Percentiles rank a stretch among this genome's conserved stretches.
Conservation (phyloP, 1,284 basidiomycete genomes). For the Porogramme epimiltina region DNA sequence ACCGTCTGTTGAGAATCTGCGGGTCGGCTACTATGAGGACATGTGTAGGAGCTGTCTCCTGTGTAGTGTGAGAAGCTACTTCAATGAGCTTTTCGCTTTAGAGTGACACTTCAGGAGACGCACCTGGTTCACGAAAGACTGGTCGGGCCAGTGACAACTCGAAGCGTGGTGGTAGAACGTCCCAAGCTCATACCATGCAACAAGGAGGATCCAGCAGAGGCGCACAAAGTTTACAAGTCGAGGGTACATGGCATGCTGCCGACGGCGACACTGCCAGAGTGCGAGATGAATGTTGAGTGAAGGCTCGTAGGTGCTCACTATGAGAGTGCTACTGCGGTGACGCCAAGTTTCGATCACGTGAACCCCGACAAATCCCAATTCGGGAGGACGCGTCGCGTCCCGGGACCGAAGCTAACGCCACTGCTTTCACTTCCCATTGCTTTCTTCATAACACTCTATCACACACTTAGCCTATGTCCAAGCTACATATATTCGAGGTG, state of each 20-base stretch:
- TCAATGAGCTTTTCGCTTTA: slow-evolving; percentile 9
- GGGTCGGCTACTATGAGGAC: slow-evolving; percentile 83
- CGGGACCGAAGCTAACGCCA: slow-evolving; percentile 12
- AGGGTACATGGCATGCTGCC: slow-evolving; percentile 6
- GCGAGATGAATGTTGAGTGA: too few species aligned
- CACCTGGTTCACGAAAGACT: slow-evolving; percentile 21
- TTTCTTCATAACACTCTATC: slow-evolving; percentile 9
- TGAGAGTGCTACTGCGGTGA: too few species aligned
- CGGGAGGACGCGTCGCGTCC: slow-evolving; percentile 21
- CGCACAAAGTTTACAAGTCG: slow-evolving; percentile 37
- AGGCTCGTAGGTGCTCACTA: too few species aligned
- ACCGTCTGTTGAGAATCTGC: slow-evolving; percentile 72
- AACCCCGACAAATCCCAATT: background rate
- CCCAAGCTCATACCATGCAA: slow-evolving; percentile 75
- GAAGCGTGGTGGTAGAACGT: slow-evolving; percentile 53
- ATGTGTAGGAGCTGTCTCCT: slow-evolving; percentile 46
- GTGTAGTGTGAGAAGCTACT: slow-evolving; percentile 9
- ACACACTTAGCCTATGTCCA: slow-evolving; percentile 17
- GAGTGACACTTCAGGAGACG: slow-evolving; percentile 21
- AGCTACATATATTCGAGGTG: slow-evolving; percentile 26
- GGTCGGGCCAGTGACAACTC: slow-evolving; percentile 64
- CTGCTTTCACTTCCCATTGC: slow-evolving; percentile 12
- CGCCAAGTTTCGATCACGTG: background rate
- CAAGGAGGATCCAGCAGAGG: slow-evolving; percentile 55
- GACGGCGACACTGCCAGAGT: background rate